Evolutionary conservation across 2,329 filamentous ascomycete genomes (phyloP).

Genomic region (Exophiala viscosa): DNA sequence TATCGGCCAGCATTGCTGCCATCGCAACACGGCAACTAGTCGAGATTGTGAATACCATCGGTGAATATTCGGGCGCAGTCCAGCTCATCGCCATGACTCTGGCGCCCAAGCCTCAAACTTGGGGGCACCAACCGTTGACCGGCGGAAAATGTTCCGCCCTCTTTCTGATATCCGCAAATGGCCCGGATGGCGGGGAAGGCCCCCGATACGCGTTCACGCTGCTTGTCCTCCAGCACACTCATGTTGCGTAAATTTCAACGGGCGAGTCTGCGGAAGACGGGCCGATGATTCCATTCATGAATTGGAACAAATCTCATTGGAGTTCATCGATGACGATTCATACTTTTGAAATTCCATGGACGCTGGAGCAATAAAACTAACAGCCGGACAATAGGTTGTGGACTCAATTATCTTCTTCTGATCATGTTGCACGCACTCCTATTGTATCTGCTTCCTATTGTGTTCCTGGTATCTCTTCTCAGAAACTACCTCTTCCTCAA

Average conservation of each 20-base stretch:
- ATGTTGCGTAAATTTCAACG: no score
- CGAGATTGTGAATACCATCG: no score
- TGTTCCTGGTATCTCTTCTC: constrained; percentile 4
- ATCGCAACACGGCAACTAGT: no score
- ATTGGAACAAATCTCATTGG: no score
- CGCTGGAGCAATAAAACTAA: not conserved
- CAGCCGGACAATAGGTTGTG: not conserved
- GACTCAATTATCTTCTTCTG: no score
- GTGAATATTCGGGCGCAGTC: no score
- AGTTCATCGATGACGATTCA: no score
- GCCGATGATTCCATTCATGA: no score
- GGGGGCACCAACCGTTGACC: not conserved
- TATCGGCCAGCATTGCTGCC: no score
- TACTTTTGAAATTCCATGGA: not conserved
- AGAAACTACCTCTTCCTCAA: constrained; percentile 33
- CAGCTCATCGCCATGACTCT: no score
- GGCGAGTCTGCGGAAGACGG: no score
- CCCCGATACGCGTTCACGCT: not conserved
- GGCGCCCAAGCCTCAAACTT: not conserved
- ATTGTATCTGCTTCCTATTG: constrained; percentile 7
- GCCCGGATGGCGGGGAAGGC: not conserved
- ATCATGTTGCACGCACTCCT: constrained; percentile 16
- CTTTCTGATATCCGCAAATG: not conserved
- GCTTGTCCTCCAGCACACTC: no score
- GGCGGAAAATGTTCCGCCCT: constrained; percentile 11